Percentiles rank a stretch among this genome's conserved stretches.
These are phyloP conservation scores for Pleurozium schreberi DNA, from an alignment of 225 moss, liverwort and hornwort species.

Conservation along the genomic window DNA sequence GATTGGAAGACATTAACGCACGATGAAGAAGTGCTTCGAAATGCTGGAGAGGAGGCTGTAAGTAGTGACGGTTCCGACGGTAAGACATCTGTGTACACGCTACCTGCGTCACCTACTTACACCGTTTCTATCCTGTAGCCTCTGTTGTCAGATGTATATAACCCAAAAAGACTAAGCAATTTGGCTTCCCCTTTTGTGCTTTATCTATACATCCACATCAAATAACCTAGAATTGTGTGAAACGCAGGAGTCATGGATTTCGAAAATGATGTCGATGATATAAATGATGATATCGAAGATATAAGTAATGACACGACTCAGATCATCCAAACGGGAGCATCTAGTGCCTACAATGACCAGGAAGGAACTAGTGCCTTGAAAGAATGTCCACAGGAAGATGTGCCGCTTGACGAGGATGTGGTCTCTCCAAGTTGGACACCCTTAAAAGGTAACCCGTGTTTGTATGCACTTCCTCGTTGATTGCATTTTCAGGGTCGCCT, in stretches of 20 bases:
- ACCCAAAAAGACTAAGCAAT: not conserved
- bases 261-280: slow-evolving; percentile 22
- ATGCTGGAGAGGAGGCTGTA: slow-evolving; percentile 10
- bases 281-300: slow-evolving; percentile 18
- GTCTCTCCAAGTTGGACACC: slow-evolving; percentile 13
- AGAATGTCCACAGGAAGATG: slow-evolving; percentile 10
- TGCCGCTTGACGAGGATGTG: not conserved
- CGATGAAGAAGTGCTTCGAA: slow-evolving; percentile 7
- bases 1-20: not conserved
- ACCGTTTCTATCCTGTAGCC: not conserved
- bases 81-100: not conserved
- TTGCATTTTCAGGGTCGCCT: not conserved
- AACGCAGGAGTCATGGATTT: slow-evolving; percentile 37
- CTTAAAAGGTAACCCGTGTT: slow-evolving; percentile 12
- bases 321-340: slow-evolving; percentile 22
- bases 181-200: not conserved
- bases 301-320: slow-evolving; percentile 36
- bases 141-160: not conserved
- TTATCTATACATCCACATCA: not conserved
- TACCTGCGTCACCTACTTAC: not conserved
- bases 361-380: slow-evolving; percentile 43
- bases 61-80: slow-evolving; percentile 29
- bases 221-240: not conserved
- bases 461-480: not conserved
- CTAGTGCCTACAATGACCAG: slow-evolving; percentile 28